phyloP scores from a whole-genome alignment of 441 rosid species.

The Breynia disticha region DNA sequence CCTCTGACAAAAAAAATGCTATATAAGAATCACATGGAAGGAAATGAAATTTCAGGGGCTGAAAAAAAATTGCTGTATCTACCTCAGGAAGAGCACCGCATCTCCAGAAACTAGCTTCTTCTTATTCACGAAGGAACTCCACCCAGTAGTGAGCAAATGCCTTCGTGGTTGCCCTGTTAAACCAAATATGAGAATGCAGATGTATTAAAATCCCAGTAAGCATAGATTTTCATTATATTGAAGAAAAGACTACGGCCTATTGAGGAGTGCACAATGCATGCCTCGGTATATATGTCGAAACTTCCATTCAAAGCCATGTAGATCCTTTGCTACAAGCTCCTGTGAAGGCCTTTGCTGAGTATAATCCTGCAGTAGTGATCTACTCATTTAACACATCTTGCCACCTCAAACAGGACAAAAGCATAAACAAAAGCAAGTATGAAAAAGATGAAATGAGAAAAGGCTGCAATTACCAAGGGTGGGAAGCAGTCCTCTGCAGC shows the following conservation, averaged over 20 bases:
- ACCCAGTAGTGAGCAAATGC: constrained; percentile 95
- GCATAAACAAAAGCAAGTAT: background rate
- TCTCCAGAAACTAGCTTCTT: constrained; percentile 97
- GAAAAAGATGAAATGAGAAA: background rate
- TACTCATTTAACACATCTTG: background rate
- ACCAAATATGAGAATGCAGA: background rate
- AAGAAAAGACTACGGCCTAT: background rate
- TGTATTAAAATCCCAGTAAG: background rate
- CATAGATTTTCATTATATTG: background rate
- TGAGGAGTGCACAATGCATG: constrained; percentile 11
- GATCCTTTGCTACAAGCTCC: constrained; percentile 92
- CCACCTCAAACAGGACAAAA: background rate
- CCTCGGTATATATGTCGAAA: constrained; percentile 93
- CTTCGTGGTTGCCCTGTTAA: constrained; percentile 87
- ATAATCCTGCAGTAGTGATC: constrained; percentile 53
- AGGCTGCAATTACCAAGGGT: constrained; percentile 55
- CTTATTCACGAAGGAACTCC: constrained; percentile 97
- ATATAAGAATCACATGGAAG: constrained; percentile 3
- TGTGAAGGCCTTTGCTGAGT: constrained; percentile 91
- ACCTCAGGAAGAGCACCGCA: constrained; percentile 96
- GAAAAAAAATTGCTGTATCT: background rate
- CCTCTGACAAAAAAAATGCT: constrained; percentile 39
- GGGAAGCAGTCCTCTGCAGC: constrained; percentile 99
- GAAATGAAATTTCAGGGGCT: background rate
- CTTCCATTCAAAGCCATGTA: constrained; percentile 85